These are phyloP conservation scores for Debaryomyces psychrophilus DNA, from an alignment of 1,139 yeast species.

Conservation along the genomic window DNA sequence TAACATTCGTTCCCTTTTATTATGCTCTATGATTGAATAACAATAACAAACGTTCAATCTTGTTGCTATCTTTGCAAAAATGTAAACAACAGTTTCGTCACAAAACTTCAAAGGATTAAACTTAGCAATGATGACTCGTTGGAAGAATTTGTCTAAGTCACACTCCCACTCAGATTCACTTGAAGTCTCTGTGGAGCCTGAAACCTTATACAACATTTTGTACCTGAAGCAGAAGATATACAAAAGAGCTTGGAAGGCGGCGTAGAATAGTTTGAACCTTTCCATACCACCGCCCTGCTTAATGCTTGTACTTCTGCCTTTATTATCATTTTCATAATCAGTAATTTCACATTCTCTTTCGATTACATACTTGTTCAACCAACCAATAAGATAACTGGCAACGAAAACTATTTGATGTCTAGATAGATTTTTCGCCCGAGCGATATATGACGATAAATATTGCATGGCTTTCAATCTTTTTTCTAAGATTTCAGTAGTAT, in stretches of 20 bases:
- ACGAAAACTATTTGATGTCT: conserved; percentile 77
- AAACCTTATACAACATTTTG: conserved; percentile 50
- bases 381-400: conserved; percentile 74
- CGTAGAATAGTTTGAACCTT: conserved; percentile 82
- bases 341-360: conserved; percentile 84
- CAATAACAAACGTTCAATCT: conserved; percentile 90
- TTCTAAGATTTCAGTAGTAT: conserved; percentile 66
- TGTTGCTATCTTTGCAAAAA: conserved; percentile 92
- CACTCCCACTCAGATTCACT: conserved; percentile 71
- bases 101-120: conserved; percentile 94
- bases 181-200: conserved; percentile 15
- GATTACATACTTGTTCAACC: conserved; percentile 78
- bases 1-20: conserved; percentile 65
- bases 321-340: conserved; percentile 36
- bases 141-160: conserved; percentile 81
- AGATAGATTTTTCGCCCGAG: conserved; percentile 78
- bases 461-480: conserved; percentile 87
- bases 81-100: conserved; percentile 89
- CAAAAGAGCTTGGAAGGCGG: conserved; percentile 89
- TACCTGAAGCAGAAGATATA: conserved; percentile 92
- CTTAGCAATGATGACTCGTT: conserved; percentile 79
- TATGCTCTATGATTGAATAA: conserved; percentile 89
- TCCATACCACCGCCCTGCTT: conserved; percentile 62
- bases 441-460: conserved; percentile 86
- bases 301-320: conserved; percentile 11